phyloP scores from a whole-genome alignment of 2,329 filamentous ascomycete genomes.

The Pestalotiopsis sp. region DNA sequence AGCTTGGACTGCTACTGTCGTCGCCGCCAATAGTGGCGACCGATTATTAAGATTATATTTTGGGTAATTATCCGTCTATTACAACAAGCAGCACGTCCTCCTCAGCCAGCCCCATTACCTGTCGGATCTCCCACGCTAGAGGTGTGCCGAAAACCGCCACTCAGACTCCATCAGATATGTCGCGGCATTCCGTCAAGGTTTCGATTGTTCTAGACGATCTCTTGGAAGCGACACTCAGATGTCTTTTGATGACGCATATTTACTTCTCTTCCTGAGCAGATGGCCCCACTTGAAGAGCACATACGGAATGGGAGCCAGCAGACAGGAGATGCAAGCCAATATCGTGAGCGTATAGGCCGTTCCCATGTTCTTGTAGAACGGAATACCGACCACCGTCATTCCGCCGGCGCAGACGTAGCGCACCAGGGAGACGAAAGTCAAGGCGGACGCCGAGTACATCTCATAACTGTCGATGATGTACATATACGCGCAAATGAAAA shows the following conservation, averaged over 20 bases:
- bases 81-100: neutral
- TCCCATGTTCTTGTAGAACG: slow-evolving; percentile 34
- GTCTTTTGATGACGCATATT: slow-evolving; percentile 14
- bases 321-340: slow-evolving; percentile 28
- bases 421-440: slow-evolving; percentile 31
- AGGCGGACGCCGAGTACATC: slow-evolving; percentile 33
- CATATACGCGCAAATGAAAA: slow-evolving; percentile 36
- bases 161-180: neutral
- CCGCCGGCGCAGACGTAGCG: slow-evolving; percentile 34
- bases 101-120: neutral
- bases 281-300: slow-evolving; percentile 22
- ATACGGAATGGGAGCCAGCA: slow-evolving; percentile 32
- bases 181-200: neutral
- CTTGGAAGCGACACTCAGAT: slow-evolving; percentile 1
- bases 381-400: slow-evolving; percentile 35
- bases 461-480: slow-evolving; percentile 38
- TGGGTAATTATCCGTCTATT: neutral
- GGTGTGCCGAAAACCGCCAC: neutral
- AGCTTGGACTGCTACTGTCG: too few relatives aligned
- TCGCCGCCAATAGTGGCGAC: too few relatives aligned
- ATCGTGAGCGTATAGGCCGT: slow-evolving; percentile 35
- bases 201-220: neutral
- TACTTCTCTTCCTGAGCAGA: slow-evolving; percentile 13
- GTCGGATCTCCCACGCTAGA: neutral
- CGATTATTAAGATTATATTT: too few relatives aligned